phyloP scores from a whole-genome alignment of 2,329 filamentous ascomycete species.

The Chaetomium sp. region DNA sequence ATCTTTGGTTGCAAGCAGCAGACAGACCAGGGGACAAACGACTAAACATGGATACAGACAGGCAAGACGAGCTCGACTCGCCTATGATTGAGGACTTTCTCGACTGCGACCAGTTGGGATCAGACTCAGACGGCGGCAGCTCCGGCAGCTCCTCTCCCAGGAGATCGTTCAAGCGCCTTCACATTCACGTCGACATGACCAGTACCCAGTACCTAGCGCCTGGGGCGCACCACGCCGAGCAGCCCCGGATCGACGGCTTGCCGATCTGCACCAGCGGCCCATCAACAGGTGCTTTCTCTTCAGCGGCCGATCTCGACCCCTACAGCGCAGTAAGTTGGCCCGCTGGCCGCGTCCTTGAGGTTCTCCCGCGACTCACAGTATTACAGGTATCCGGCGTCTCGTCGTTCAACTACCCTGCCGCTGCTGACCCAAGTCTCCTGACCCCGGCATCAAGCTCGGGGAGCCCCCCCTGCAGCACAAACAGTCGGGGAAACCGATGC shows the following conservation, averaged over 20 bases:
- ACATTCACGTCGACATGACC: slow-evolving; percentile 38
- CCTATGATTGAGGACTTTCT: slow-evolving; percentile 31
- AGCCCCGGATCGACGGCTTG: slow-evolving; percentile 30
- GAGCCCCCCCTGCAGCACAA: slow-evolving; percentile 52
- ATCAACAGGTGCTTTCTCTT: slow-evolving; percentile 29
- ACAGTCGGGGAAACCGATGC: slow-evolving; percentile 43
- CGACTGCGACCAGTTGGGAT: slow-evolving; percentile 29
- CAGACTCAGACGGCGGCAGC: slow-evolving; percentile 29
- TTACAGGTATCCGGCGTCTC: slow-evolving; percentile 40
- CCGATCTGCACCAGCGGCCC: slow-evolving; percentile 29
- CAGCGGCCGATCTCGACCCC: slow-evolving; percentile 30
- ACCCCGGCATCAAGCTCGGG: slow-evolving; percentile 55
- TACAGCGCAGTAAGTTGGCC: slow-evolving; percentile 34
- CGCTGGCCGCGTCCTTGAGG: not conserved
- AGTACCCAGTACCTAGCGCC: slow-evolving; percentile 35
- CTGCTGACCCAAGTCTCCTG: slow-evolving; percentile 48
- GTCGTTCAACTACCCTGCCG: slow-evolving; percentile 44
- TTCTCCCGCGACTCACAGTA: slow-evolving; percentile 21
- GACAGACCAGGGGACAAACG: not conserved
- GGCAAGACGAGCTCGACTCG: slow-evolving; percentile 26
- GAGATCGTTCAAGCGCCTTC: slow-evolving; percentile 31
- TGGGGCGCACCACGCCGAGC: slow-evolving; percentile 32
- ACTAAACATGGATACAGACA: slow-evolving; percentile 32
- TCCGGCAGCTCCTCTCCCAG: slow-evolving; percentile 23
- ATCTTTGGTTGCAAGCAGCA: not conserved